phyloP scores from a whole-genome alignment of 192 early-diverging fungal genomes.

The Borealophlyctis nickersoniae region DNA sequence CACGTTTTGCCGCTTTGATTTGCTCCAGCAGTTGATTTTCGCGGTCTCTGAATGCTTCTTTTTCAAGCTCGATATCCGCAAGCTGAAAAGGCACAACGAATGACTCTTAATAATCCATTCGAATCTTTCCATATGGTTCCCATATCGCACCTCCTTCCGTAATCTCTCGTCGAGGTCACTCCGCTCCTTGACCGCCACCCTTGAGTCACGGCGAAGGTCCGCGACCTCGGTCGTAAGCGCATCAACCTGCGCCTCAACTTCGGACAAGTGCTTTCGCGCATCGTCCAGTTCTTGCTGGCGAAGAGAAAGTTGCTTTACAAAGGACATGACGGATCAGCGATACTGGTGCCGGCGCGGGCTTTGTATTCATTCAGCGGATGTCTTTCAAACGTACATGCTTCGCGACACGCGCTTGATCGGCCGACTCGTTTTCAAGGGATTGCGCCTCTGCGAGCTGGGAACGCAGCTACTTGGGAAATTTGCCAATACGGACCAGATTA shows the following conservation, averaged over 20 bases:
- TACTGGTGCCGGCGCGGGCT: no score
- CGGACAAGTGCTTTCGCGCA: background rate
- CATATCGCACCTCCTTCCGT: background rate
- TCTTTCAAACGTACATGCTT: background rate
- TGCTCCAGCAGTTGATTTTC: background rate
- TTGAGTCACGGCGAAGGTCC: background rate
- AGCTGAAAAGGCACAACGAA: no score
- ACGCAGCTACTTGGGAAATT: background rate
- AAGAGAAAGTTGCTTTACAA: background rate
- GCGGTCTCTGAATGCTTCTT: background rate
- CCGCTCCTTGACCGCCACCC: background rate
- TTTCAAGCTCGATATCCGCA: background rate
- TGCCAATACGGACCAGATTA: no score
- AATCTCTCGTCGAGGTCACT: background rate
- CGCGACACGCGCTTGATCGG: background rate
- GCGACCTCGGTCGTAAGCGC: background rate
- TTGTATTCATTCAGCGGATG: no score
- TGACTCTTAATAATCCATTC: no score
- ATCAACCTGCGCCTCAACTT: background rate
- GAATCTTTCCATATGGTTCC: no score
- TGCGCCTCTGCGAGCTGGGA: background rate
- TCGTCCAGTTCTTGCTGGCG: background rate
- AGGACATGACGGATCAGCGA: no score
- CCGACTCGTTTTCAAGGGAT: background rate
- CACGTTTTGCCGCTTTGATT: background rate